Base-by-base conservation (phyloP, 345 rosid genomes). In the Corchorus capsularis region DNA sequence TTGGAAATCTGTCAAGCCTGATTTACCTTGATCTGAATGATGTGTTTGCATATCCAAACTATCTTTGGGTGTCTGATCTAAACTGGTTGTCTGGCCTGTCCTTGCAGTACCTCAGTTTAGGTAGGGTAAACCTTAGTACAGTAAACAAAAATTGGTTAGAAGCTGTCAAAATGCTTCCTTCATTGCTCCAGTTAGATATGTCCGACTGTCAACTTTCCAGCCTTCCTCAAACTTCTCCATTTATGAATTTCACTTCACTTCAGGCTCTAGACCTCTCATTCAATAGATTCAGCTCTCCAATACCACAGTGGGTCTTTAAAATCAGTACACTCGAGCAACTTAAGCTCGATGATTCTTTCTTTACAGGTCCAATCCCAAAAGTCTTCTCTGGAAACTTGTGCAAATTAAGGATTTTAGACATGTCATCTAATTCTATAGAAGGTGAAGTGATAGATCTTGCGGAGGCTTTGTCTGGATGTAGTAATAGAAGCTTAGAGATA, bases 241-340 rank as follows among this genome's bases (percentile, higher is more conserved):
- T 47, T 47, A 14, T 47, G 1, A 47, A 49, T 49, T 12, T 49
- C 53, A 12, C 53, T 2, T 49, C 53, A 12, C 53, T 49, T 49
- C 50, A 19, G 7, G 79, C 65, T 2, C 81, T 83, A 37, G 81
- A 77, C 55, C 78, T 83, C 53, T 77, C 86, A 49, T 49, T 12
- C 5, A 49, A 63, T 63, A 3, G 2, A 9, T 76, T 82, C 78
- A 67, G 67, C 47, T 63, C 79, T 47, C 34, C 64, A 46, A 37
- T 77, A 2, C 78, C 79, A 43, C 20, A 20, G 12, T 77, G 80
- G 84, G 34, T 69, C 20, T 74, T 71, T 60, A 81, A 74, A 6
- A 39, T 78, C 8, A 81, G 53, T 19, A 57, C 53, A 50, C 74
- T 81, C 65, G 27, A 39, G 19, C 12, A 34, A 56, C 76, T 74